Evolutionary conservation across 23 red algal species (phyloP).

Genomic region (Cyanidioschyzon merolae): DNA sequence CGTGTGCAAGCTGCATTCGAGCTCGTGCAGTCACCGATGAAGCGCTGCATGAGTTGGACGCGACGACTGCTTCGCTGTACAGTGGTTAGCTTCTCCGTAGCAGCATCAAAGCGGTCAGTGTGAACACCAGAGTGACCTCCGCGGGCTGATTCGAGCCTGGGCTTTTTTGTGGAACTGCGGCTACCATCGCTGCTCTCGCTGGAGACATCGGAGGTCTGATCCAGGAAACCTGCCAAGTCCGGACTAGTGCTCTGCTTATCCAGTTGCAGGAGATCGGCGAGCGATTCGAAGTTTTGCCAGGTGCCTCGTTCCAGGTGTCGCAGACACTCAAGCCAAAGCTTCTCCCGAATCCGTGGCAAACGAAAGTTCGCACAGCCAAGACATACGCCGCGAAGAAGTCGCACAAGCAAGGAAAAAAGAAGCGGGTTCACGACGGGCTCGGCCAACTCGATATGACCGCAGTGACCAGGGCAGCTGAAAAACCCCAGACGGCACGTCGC

Average conservation of each 20-base stretch:
- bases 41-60: background rate
- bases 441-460: conserved; percentile 81
- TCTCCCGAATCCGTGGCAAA: conserved; percentile 17
- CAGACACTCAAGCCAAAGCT: conserved; percentile 30
- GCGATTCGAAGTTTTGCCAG: background rate
- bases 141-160: no score
- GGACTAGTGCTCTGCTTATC: background rate
- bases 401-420: conserved; percentile 33
- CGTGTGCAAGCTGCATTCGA: background rate
- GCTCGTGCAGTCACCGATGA: background rate
- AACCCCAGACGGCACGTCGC: conserved; percentile 71
- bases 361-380: conserved; percentile 65
- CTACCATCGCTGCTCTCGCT: background rate
- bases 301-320: conserved; percentile 30
- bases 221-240: background rate
- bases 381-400: conserved; percentile 51
- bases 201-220: background rate
- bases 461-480: conserved; percentile 76
- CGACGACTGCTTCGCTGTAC: background rate
- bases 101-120: no score
- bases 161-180: no score
- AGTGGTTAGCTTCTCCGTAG: no score
- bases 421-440: conserved; percentile 63
- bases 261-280: background rate
- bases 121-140: no score